Evolutionary conservation across 1,139 yeast species (phyloP).

Genomic region (Hansenula lynferdii): DNA sequence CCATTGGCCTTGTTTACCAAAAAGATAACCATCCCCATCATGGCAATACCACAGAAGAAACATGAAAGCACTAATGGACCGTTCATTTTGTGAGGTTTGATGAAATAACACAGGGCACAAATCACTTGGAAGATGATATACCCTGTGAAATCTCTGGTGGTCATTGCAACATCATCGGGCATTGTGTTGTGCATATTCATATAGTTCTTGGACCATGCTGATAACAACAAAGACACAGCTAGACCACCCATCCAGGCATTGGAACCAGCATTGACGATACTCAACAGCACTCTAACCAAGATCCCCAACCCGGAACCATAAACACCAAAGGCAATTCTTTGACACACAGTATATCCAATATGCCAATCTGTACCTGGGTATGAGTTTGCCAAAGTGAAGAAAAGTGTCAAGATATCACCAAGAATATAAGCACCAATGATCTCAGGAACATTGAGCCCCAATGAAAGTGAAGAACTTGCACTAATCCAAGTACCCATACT

Average conservation of each 20-base stretch:
- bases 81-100: slow-evolving; percentile 35
- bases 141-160: slow-evolving; percentile 36
- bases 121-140: slow-evolving; percentile 38
- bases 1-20: slow-evolving; percentile 30
- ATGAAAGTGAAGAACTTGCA: slow-evolving; percentile 33
- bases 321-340: slow-evolving; percentile 42
- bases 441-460: slow-evolving; percentile 36
- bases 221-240: slow-evolving; percentile 30
- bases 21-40: slow-evolving; percentile 37
- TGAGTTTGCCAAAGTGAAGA: slow-evolving; percentile 36
- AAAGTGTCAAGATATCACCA: slow-evolving; percentile 36
- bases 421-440: slow-evolving; percentile 36
- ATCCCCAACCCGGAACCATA: slow-evolving; percentile 38
- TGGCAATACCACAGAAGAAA: slow-evolving; percentile 34
- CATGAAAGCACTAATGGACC: slow-evolving; percentile 33
- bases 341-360: slow-evolving; percentile 40
- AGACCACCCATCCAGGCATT: slow-evolving; percentile 39
- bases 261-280: slow-evolving; percentile 37
- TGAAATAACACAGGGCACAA: slow-evolving; percentile 31
- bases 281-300: slow-evolving; percentile 34
- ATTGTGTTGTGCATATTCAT: slow-evolving; percentile 30
- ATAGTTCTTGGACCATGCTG: slow-evolving; percentile 32
- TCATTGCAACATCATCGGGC: slow-evolving; percentile 30
- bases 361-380: slow-evolving; percentile 40
- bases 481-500: slow-evolving; percentile 38